Evolutionary conservation across 805 yeast species (phyloP).

Genomic region (Blastobotrys americana): DNA sequence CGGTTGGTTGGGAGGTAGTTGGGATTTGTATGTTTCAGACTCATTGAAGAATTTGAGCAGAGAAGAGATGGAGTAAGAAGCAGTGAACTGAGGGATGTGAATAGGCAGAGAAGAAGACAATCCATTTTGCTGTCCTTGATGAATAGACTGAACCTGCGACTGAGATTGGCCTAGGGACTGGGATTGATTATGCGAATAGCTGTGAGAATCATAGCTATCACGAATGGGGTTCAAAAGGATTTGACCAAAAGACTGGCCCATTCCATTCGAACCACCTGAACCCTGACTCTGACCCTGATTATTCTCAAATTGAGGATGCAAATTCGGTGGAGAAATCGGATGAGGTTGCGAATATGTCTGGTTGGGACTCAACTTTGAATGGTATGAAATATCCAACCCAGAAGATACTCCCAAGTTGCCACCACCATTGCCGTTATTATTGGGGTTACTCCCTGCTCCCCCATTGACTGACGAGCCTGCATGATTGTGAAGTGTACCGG

Average conservation of each 20-base stretch:
- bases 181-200: not conserved
- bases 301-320: not conserved
- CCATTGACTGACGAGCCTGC: not conserved
- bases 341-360: not conserved
- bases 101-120: constrained; percentile 3
- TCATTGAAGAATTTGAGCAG: constrained; percentile 15
- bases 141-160: not conserved
- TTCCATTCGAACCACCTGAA: not conserved
- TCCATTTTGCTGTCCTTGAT: not conserved
- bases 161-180: not conserved
- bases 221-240: not conserved
- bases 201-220: not conserved
- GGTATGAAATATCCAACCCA: not conserved
- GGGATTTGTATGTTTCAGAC: constrained; percentile 4
- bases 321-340: not conserved
- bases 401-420: not conserved
- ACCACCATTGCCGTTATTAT: not conserved
- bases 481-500: not conserved
- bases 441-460: not conserved
- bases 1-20: constrained; percentile 11
- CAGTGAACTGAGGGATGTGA: constrained; percentile 16
- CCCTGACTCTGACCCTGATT: no score
- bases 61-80: constrained; percentile 9
- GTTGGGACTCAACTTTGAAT: not conserved
- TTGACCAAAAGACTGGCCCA: not conserved